A percentile compares a stretch with the other conserved stretches of the same genome.
These are phyloP conservation scores for Cunninghamia lanceolata DNA, from an alignment of 75 land plant species.

Conservation along the genomic window DNA sequence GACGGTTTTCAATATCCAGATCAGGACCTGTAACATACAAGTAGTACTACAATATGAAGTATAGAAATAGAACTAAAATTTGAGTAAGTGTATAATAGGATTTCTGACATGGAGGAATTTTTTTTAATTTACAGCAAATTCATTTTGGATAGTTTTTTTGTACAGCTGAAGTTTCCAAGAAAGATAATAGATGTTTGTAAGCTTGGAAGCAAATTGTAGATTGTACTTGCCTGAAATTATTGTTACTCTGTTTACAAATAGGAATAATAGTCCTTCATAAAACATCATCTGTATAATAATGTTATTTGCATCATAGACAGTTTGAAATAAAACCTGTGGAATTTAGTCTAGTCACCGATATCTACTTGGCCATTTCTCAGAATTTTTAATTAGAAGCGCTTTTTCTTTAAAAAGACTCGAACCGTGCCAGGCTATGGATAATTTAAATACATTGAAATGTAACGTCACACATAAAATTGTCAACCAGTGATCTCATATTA, in stretches of 20 bases:
- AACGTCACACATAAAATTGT: not conserved
- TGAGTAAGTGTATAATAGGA: conserved; percentile 2
- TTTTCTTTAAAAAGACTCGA: too few relatives aligned
- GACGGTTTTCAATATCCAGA: conserved; percentile 65
- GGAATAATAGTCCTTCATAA: not conserved
- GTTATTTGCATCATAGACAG: not conserved
- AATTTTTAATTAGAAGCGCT: not conserved
- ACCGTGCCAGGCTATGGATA: not conserved
- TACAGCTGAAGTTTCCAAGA: conserved; percentile 3
- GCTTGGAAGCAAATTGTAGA: not conserved
- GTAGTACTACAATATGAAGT: conserved; percentile 14
- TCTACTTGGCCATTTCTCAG: not conserved
- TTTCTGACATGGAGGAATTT: not conserved
- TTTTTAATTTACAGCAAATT: not conserved
- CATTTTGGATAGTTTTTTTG: not conserved
- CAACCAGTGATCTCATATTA: not conserved
- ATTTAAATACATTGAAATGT: not conserved
- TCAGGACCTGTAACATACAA: conserved; percentile 71
- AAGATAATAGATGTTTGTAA: not conserved
- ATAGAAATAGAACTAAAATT: not conserved
- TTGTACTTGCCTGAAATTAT: not conserved
- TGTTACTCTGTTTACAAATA: not conserved
- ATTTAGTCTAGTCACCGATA: too few relatives aligned
- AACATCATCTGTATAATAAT: not conserved
- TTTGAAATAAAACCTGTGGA: too few relatives aligned